Conservation (phyloP, 306 rosid species). For the Myrica gale region DNA sequence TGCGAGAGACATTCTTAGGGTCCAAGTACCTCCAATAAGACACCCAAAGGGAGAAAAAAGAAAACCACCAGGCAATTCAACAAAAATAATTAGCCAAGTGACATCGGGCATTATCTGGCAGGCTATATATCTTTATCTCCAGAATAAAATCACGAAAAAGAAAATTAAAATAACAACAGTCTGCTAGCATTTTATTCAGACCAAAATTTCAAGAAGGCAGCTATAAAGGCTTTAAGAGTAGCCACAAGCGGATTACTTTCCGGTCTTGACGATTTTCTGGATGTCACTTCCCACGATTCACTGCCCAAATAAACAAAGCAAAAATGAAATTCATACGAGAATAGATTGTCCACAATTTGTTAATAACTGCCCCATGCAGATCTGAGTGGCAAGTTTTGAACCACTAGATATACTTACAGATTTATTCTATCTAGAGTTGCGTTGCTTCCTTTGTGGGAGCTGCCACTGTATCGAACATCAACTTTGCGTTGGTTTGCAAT, state of each 20-base stretch:
- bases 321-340: slow-evolving; percentile 28
- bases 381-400: neutral
- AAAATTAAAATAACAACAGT: slow-evolving; percentile 15
- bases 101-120: slow-evolving; percentile 25
- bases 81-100: slow-evolving; percentile 3
- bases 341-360: slow-evolving; percentile 17
- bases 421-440: slow-evolving; percentile 79
- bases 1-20: neutral
- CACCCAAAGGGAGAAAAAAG: no score
- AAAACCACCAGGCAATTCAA: neutral
- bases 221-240: slow-evolving; percentile 48
- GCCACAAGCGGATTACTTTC: slow-evolving; percentile 56
- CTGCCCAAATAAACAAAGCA: slow-evolving; percentile 47
- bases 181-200: slow-evolving; percentile 47
- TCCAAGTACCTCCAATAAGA: neutral
- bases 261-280: slow-evolving; percentile 38
- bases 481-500: slow-evolving; percentile 33
- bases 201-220: slow-evolving; percentile 74
- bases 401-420: slow-evolving; percentile 56
- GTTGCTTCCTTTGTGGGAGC: slow-evolving; percentile 49
- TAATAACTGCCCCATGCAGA: slow-evolving; percentile 8
- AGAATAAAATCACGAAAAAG: slow-evolving; percentile 13
- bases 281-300: slow-evolving; percentile 75
- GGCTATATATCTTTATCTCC: slow-evolving; percentile 23
- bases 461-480: slow-evolving; percentile 37